Percentiles rank a stretch among this genome's conserved stretches.
Conservation (phyloP, 352 stramenopile genomes). For the Phytophthora ohioensis region DNA sequence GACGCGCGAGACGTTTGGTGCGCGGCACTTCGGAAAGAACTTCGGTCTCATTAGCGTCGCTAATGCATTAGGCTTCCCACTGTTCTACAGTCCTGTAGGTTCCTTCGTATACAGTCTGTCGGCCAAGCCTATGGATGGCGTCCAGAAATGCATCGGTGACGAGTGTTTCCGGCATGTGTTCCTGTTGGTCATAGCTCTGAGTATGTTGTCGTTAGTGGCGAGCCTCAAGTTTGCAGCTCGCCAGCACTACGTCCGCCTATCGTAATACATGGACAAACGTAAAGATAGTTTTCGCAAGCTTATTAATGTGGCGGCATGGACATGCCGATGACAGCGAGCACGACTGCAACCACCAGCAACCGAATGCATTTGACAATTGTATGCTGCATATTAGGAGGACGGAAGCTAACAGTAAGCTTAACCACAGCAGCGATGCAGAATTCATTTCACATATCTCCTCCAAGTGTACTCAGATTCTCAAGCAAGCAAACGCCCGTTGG, state of each 20-base stretch:
- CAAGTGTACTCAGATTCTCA: too few species aligned
- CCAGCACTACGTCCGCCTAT: constrained; percentile 25
- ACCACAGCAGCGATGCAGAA: too few species aligned
- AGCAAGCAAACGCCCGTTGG: neutral
- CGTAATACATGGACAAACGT: neutral
- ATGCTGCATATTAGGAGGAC: too few species aligned
- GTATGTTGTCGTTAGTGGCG: constrained; percentile 54
- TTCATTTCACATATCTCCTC: too few species aligned
- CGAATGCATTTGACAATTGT: too few species aligned
- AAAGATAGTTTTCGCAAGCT: constrained; percentile 18
- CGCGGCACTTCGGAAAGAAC: constrained; percentile 81
- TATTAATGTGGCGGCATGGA: too few species aligned
- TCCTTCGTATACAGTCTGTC: constrained; percentile 67
- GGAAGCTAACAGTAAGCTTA: too few species aligned
- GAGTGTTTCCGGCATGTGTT: constrained; percentile 77
- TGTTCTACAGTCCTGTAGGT: constrained; percentile 75
- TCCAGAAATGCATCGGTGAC: constrained; percentile 60
- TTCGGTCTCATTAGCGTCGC: constrained; percentile 80
- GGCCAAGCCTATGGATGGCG: constrained; percentile 42
- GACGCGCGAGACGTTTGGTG: constrained; percentile 75
- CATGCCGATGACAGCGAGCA: too few species aligned
- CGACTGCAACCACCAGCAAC: too few species aligned
- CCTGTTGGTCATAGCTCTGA: constrained; percentile 60
- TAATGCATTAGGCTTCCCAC: constrained; percentile 75
- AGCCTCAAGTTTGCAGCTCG: constrained; percentile 57